A percentile compares a stretch with the other conserved stretches of the same genome.
Conservation (phyloP, 2,329 filamentous ascomycete species). For the Xylariales sp. region DNA sequence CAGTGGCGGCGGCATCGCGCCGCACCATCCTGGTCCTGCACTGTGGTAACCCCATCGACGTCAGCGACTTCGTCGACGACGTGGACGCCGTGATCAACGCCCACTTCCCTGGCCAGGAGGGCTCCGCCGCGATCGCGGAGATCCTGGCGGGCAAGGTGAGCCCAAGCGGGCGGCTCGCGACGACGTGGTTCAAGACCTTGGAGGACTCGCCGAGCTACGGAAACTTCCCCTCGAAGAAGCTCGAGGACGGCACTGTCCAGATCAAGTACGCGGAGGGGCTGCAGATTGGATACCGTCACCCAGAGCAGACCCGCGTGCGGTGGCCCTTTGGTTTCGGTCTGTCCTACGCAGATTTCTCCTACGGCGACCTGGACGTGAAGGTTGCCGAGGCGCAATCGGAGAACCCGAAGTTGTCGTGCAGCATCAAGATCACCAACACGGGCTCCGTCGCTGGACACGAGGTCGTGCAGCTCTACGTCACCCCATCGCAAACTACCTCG, state of each 20-base stretch:
- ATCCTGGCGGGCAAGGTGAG: constrained; percentile 2
- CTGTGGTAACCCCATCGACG: constrained; percentile 3
- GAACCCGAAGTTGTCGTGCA: constrained; percentile 15
- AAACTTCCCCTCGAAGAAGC: constrained; percentile 1
- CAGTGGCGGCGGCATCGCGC: constrained; percentile 2
- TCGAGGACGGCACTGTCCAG: background rate
- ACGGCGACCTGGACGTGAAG: constrained; percentile 40
- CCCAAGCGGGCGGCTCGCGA: constrained; percentile 1
- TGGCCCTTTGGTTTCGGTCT: constrained; percentile 29
- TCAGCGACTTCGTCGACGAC: constrained; percentile 4
- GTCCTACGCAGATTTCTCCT: constrained; percentile 45
- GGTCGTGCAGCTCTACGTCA: constrained; percentile 52
- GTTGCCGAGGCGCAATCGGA: background rate
- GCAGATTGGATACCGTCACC: constrained; percentile 4
- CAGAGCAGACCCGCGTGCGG: background rate
- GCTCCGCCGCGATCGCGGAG: constrained; percentile 1
- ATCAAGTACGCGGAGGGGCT: constrained; percentile 4
- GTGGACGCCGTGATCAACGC: constrained; percentile 1
- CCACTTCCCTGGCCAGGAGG: constrained; percentile 3
- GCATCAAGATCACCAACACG: constrained; percentile 44
- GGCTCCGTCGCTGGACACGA: constrained; percentile 42
- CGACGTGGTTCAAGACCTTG: constrained; percentile 3
- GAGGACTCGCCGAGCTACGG: constrained; percentile 1
- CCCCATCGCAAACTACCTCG: background rate
- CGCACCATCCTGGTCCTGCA: constrained; percentile 3